Percentiles rank a stretch among this genome's conserved stretches.
phyloP scores from a whole-genome alignment of 257 asterid species.

The Ligustrum vulgare region DNA sequence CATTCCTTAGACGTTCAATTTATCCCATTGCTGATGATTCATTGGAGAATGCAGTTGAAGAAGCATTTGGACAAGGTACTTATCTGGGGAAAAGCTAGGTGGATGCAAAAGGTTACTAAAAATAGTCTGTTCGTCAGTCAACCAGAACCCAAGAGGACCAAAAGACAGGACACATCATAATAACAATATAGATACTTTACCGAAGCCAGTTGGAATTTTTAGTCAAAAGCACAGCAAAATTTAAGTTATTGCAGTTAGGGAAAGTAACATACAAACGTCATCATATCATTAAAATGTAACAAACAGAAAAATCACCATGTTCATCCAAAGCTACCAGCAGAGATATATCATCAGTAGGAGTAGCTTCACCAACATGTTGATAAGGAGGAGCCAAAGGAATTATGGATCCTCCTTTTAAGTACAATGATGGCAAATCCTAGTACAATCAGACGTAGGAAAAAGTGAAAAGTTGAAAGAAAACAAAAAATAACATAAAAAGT shows the following conservation, averaged over 20 bases:
- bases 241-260: neutral
- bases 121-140: neutral
- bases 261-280: neutral
- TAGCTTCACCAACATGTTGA: constrained; percentile 84
- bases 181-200: neutral
- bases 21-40: neutral
- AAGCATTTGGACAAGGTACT: neutral
- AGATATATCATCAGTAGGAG: constrained; percentile 57
- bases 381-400: constrained; percentile 61
- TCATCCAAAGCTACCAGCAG: constrained; percentile 85
- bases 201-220: neutral
- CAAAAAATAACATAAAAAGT: neutral
- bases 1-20: neutral
- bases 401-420: constrained; percentile 89
- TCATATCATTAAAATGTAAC: constrained; percentile 3
- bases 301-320: constrained; percentile 49
- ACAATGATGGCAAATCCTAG: constrained; percentile 88
- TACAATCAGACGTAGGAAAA: constrained; percentile 24
- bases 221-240: neutral
- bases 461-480: neutral
- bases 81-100: neutral
- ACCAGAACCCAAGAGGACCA: neutral
- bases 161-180: neutral
- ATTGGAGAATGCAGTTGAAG: neutral
- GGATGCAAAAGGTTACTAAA: neutral